A percentile compares a stretch with the other conserved stretches of the same genome.
phyloP scores from a whole-genome alignment of 805 yeast species.

The Cyberlindnera maritima region DNA sequence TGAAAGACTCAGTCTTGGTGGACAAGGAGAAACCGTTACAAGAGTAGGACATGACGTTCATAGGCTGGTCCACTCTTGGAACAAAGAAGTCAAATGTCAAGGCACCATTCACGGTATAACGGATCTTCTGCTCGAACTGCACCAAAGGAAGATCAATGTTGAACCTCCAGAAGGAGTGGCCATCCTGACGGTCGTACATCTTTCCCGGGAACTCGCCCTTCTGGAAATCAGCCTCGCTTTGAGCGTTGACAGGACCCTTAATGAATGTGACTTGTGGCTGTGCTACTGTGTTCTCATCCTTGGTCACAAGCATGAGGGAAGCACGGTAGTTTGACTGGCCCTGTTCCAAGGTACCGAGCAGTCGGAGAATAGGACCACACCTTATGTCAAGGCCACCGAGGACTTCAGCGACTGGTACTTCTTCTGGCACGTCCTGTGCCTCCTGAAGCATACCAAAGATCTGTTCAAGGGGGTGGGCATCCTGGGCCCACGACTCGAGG shows the following conservation, averaged over 20 bases:
- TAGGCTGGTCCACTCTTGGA: slow-evolving; percentile 61
- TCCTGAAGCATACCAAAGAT: slow-evolving; percentile 8
- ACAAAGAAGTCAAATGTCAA: slow-evolving; percentile 62
- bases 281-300: slow-evolving; percentile 31
- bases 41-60: slow-evolving; percentile 81
- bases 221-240: slow-evolving; percentile 10
- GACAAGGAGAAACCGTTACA: slow-evolving; percentile 88
- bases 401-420: slow-evolving; percentile 10
- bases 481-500: slow-evolving; percentile 12
- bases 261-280: slow-evolving; percentile 30
- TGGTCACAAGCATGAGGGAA: slow-evolving; percentile 60
- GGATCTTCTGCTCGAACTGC: slow-evolving; percentile 55
- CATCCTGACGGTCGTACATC: slow-evolving; percentile 41
- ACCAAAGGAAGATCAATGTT: slow-evolving; percentile 47
- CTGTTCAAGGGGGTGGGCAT: slow-evolving; percentile 12
- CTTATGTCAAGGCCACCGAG: slow-evolving; percentile 39
- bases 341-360: slow-evolving; percentile 59
- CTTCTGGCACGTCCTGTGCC: slow-evolving; percentile 13
- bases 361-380: slow-evolving; percentile 79
- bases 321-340: slow-evolving; percentile 58
- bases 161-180: slow-evolving; percentile 65
- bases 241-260: slow-evolving; percentile 29
- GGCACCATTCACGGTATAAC: slow-evolving; percentile 54
- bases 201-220: slow-evolving; percentile 48
- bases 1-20: slow-evolving; percentile 63